Base-by-base conservation (phyloP, 306 rosid genomes). In the Bauhinia variegata region DNA sequence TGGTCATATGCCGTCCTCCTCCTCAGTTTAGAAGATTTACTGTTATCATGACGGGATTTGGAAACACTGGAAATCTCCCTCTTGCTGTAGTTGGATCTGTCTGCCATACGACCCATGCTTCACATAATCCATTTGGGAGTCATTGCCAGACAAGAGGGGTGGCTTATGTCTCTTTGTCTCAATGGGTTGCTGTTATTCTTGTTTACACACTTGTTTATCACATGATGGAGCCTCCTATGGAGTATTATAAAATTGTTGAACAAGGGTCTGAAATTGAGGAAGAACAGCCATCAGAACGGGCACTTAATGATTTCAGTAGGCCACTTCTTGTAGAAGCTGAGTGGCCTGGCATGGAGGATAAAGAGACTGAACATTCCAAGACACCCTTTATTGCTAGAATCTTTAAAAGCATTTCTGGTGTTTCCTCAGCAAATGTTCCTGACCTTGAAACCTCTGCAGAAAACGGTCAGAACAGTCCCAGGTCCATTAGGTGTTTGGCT, bases 281-380 rank as follows among this genome's bases (percentile, higher is more conserved):
- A 78, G 18, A 60, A 7, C 44, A 1, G 5, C 6, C 68, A 0
- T 60, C 57, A 78, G 18, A 60, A 7, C 44, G 2, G 5, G 7
- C 68, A 0, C 63, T 60, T 7, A 80, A 82, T n/a, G 83, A 85
- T 78, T 48, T 78, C 8, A 83, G 97, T 66, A 85, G 87, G 55
- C 91, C 96, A 10, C 83, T 92, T 5, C 95, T 92, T 68, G 90
- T 89, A 5, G 97, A 92, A 82, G 97, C 97, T 31, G 97, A 92
- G 69, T 92, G 97, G 97, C 97, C 96, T 2, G 95, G 92, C n/a
- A 89, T 92, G 42, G 96, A 89, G 78, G 91, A 89, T 55, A 89
- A 89, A 69, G 97, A 80, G 80, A 89, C 96, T 10, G 96, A 84
- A 63, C 90, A 87, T 77, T 92, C 87, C 60, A 89, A 89, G 83